phyloP scores from a whole-genome alignment of 352 stramenopile species.

The Phytophthora sansomeana region DNA sequence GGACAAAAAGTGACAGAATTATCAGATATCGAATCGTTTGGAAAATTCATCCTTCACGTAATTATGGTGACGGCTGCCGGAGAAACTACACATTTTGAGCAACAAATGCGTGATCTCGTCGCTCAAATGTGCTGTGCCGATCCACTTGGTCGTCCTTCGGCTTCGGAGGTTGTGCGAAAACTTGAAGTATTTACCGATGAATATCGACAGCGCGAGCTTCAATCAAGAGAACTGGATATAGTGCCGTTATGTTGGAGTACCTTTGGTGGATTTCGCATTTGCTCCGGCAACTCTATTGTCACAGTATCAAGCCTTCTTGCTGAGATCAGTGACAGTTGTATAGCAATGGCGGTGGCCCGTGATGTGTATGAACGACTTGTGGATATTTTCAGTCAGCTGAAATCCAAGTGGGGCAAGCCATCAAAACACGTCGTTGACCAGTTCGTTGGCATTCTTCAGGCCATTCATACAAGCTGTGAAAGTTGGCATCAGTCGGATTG shows the following conservation, averaged over 20 bases:
- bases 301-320: conserved; percentile 2
- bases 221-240: neutral
- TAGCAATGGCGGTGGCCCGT: neutral
- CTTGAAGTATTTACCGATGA: conserved; percentile 6
- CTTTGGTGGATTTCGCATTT: neutral
- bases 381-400: conserved; percentile 10
- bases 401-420: neutral
- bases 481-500: neutral
- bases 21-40: neutral
- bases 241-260: neutral
- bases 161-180: conserved; percentile 7
- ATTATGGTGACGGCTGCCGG: neutral
- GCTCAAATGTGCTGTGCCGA: conserved; percentile 7
- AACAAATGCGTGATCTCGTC: neutral
- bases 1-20: neutral
- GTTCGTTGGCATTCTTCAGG: neutral
- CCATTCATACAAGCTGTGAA: neutral
- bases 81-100: neutral
- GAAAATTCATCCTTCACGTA: neutral
- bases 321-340: conserved; percentile 1
- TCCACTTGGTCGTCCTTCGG: neutral
- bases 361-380: conserved; percentile 9
- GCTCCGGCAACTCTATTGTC: neutral
- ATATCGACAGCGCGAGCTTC: too few species aligned
- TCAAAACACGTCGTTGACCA: neutral